Evolutionary conservation across 2,329 filamentous ascomycete species (phyloP).

Genomic region (Paecilomyces sp.): DNA sequence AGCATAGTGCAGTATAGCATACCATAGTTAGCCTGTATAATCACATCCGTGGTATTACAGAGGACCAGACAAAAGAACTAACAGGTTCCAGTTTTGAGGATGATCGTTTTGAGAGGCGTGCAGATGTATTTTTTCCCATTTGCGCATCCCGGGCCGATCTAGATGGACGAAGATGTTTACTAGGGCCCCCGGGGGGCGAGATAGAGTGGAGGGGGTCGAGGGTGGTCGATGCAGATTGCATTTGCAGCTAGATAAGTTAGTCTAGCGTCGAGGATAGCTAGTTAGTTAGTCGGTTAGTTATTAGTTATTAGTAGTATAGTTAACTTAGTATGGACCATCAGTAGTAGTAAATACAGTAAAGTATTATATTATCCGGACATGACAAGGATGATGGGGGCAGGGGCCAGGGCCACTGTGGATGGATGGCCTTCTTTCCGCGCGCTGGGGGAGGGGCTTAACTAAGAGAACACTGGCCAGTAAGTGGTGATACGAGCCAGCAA

Average conservation of each 20-base stretch:
- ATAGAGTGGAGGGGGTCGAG: conserved; percentile 1
- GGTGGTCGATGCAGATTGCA: not conserved
- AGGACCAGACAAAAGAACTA: conserved; percentile 8
- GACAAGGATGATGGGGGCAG: not conserved
- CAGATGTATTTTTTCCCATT: conserved; percentile 32
- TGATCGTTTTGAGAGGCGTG: conserved; percentile 36
- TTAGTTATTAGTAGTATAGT: too few species aligned
- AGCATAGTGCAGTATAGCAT: too few species aligned
- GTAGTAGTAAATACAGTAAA: too few species aligned
- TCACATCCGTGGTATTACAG: too few species aligned
- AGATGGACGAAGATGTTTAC: conserved; percentile 21
- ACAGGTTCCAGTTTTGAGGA: conserved; percentile 12
- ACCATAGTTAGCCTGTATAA: too few species aligned
- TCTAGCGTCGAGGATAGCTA: too few species aligned
- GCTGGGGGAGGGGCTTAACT: not conserved
- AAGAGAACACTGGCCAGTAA: too few species aligned
- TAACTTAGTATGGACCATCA: too few species aligned
- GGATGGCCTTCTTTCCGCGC: not conserved
- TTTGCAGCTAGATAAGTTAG: too few species aligned
- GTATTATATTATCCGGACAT: not conserved
- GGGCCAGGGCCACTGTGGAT: not conserved
- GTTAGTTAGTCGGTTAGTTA: too few species aligned
- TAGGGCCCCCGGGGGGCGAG: not conserved
- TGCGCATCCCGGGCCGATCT: conserved; percentile 37
- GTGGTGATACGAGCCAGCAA: not conserved